These are phyloP conservation scores for Suillus cothurnatus DNA, from an alignment of 768 basidiomycete species.

Conservation along the genomic window DNA sequence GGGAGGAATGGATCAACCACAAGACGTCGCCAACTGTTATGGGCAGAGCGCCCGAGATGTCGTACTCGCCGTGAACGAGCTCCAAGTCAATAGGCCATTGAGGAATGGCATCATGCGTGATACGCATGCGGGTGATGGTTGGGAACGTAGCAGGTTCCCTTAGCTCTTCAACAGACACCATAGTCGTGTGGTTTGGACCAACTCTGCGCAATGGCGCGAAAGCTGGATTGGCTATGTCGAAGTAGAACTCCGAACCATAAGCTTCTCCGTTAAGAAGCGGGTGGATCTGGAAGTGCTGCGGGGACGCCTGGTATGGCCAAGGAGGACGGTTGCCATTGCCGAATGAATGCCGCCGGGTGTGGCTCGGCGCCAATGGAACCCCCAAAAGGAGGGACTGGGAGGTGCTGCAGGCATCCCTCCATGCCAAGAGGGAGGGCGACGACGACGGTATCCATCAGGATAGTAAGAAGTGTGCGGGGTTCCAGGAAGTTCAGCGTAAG, in stretches of 20 bases:
- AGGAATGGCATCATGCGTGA: conserved; percentile 56
- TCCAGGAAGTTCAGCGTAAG: conserved; percentile 30
- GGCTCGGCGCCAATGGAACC: conserved; percentile 14
- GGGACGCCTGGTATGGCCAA: conserved; percentile 20
- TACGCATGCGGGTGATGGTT: conserved; percentile 51
- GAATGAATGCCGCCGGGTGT: conserved; percentile 32
- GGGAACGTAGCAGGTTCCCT: conserved; percentile 59
- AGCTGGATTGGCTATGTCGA: conserved; percentile 54
- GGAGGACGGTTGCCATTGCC: conserved; percentile 23
- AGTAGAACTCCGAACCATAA: conserved; percentile 47
- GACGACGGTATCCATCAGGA: conserved; percentile 24
- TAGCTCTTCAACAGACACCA: conserved; percentile 49
- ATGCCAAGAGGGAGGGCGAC: conserved; percentile 49
- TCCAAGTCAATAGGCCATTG: conserved; percentile 64
- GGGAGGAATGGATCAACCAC: conserved; percentile 46
- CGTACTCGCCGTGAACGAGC: conserved; percentile 34
- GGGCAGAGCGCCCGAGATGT: conserved; percentile 33
- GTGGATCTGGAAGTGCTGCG: conserved; percentile 31
- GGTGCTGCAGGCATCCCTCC: conserved; percentile 25
- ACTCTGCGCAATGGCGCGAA: conserved; percentile 48
- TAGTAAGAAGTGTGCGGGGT: conserved; percentile 29
- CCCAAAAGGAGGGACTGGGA: conserved; percentile 27
- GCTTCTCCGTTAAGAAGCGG: conserved; percentile 51
- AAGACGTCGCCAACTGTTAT: conserved; percentile 65
- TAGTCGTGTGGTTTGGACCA: conserved; percentile 38